Conservation (phyloP, 2,329 filamentous ascomycete species). For the Fusarium sp. region DNA sequence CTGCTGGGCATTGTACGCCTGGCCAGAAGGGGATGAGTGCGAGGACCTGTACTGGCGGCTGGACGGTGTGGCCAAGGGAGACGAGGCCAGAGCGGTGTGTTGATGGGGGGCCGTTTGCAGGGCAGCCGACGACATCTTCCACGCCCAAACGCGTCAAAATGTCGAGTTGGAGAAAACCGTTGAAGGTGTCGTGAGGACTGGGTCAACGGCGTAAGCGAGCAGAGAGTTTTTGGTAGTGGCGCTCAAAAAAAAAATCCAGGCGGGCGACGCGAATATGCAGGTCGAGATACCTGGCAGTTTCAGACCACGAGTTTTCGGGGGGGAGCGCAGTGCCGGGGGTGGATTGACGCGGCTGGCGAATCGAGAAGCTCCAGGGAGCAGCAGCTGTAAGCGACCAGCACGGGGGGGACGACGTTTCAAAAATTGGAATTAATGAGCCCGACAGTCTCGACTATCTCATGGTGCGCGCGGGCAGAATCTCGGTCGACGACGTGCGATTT, state of each 20-base stretch:
- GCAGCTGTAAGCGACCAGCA: conserved; percentile 26
- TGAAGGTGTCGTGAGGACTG: conserved; percentile 11
- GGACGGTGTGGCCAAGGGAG: conserved; percentile 58
- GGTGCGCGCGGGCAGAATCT: conserved; percentile 48
- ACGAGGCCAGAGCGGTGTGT: conserved; percentile 58
- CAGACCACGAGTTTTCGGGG: conserved; percentile 35
- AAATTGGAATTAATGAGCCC: conserved; percentile 49
- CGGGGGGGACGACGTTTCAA: conserved; percentile 28
- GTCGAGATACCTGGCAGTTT: conserved; percentile 45
- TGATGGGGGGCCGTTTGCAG: conserved; percentile 67
- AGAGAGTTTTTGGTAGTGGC: conserved; percentile 28
- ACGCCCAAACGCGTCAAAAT: conserved; percentile 41
- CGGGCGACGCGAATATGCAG: conserved; percentile 42
- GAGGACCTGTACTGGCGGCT: conserved; percentile 61
- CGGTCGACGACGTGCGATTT: conserved; percentile 45
- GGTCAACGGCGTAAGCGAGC: conserved; percentile 22
- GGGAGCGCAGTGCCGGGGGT: conserved; percentile 36
- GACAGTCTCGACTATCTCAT: conserved; percentile 54
- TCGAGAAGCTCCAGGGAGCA: conserved; percentile 28
- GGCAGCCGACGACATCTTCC: conserved; percentile 62
- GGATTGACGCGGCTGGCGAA: conserved; percentile 37
- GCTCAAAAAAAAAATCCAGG: conserved; percentile 31
- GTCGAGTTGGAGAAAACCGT: conserved; percentile 17
- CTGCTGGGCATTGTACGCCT: conserved; percentile 65
- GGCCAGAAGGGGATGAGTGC: conserved; percentile 61